Evolutionary conservation across 2,329 filamentous ascomycete genomes (phyloP).

Genomic region (Pseudogymnoascus sp.): DNA sequence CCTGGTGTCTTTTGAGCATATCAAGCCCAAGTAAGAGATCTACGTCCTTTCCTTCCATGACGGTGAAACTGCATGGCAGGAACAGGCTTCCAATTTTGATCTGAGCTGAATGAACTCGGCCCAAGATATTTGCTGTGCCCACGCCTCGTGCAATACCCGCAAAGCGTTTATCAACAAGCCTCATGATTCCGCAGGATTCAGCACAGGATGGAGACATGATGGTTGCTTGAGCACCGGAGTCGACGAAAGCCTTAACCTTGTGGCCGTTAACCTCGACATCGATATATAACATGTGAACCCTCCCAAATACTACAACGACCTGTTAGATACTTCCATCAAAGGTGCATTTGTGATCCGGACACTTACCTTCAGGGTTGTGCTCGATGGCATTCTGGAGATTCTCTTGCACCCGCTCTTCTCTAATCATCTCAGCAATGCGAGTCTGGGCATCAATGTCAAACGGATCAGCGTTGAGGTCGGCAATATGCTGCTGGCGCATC

Average conservation of each 20-base stretch:
- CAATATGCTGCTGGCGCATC: constrained; percentile 76
- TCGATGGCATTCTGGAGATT: constrained; percentile 96
- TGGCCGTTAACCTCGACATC: constrained; percentile 90
- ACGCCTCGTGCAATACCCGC: constrained; percentile 89
- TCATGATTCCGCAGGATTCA: constrained; percentile 90
- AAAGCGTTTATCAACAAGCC: constrained; percentile 86
- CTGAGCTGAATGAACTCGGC: constrained; percentile 88
- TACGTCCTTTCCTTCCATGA: constrained; percentile 98
- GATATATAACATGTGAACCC: constrained; percentile 94
- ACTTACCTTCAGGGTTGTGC: constrained; percentile 87
- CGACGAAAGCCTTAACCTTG: constrained; percentile 90
- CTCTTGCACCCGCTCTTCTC: constrained; percentile 87
- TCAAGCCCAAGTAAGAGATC: constrained; percentile 89
- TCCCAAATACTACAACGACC: constrained; percentile 66
- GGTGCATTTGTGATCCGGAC: neutral
- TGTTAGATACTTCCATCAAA: constrained; percentile 11
- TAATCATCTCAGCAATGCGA: constrained; percentile 94
- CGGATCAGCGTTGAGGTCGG: constrained; percentile 81
- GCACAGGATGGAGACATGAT: constrained; percentile 97
- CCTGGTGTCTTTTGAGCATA: constrained; percentile 95
- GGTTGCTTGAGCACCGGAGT: constrained; percentile 94
- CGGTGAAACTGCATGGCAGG: constrained; percentile 91
- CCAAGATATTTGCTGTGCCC: constrained; percentile 88
- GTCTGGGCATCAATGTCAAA: constrained; percentile 88
- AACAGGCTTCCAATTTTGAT: constrained; percentile 87